Percentiles rank a stretch among this genome's conserved stretches.
These are phyloP conservation scores for Trichoderma sp. DNA, from an alignment of 2,329 filamentous ascomycete species.

Conservation along the genomic window DNA sequence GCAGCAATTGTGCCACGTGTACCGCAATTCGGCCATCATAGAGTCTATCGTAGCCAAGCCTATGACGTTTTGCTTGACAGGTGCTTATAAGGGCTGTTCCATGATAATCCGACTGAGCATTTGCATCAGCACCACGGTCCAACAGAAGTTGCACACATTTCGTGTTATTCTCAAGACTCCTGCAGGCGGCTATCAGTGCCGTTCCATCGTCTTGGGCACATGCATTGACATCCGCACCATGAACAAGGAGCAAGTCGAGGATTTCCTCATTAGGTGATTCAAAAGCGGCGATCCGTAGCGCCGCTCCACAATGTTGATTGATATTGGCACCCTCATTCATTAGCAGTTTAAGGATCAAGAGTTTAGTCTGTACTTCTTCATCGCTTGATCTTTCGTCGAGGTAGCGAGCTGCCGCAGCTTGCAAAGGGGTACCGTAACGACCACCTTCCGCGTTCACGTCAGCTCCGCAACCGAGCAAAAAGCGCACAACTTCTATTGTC, in stretches of 20 bases:
- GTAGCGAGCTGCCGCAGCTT: background rate
- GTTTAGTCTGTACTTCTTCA: background rate
- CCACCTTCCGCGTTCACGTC: background rate
- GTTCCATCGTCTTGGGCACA: background rate
- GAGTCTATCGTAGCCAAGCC: too few species aligned
- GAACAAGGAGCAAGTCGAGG: background rate
- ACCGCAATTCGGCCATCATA: background rate
- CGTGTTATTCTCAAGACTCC: too few species aligned
- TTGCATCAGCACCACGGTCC: background rate
- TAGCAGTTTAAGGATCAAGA: background rate
- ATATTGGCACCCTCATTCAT: background rate
- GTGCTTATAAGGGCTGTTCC: background rate
- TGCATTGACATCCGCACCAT: background rate
- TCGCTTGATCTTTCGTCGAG: fast-evolving
- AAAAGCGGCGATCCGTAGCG: background rate
- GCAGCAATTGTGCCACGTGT: fast-evolving
- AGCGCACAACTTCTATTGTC: background rate
- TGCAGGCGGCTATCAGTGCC: background rate
- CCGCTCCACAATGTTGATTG: background rate
- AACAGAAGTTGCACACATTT: background rate
- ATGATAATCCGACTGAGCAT: background rate
- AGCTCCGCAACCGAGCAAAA: background rate
- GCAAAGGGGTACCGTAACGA: background rate
- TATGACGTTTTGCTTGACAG: background rate
- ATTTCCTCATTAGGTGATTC: background rate